Evolutionary conservation across 495 filamentous ascomycete species (phyloP).

Genomic region (Penicillium longicatenatum): DNA sequence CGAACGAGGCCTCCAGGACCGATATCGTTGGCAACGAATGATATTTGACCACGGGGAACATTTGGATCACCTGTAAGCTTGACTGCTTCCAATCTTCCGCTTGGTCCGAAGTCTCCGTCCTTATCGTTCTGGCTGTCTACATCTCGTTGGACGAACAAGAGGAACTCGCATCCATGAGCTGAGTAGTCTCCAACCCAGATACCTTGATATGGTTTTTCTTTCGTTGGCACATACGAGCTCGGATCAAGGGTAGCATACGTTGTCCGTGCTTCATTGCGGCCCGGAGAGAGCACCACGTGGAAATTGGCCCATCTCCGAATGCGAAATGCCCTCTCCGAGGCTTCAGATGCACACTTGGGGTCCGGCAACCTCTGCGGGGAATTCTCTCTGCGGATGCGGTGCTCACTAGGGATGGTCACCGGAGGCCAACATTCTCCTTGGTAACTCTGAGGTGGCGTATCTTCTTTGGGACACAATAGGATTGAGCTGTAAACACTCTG

Average conservation of each 20-base stretch:
- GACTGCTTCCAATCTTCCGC: conserved; percentile 71
- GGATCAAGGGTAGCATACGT: conserved; percentile 78
- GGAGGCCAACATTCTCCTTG: conserved; percentile 70
- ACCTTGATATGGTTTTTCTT: conserved; percentile 78
- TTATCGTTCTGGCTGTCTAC: background rate
- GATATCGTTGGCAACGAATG: conserved; percentile 78
- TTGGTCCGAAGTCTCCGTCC: conserved; percentile 18
- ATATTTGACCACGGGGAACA: conserved; percentile 80
- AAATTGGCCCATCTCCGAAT: conserved; percentile 73
- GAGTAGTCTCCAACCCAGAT: conserved; percentile 93
- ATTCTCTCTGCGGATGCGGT: conserved; percentile 28
- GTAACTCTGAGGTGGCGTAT: conserved; percentile 33
- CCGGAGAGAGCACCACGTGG: conserved; percentile 35
- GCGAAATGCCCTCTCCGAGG: conserved; percentile 67
- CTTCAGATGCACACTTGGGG: conserved; percentile 43
- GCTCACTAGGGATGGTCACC: conserved; percentile 59
- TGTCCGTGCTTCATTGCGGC: conserved; percentile 63
- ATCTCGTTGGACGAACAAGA: conserved; percentile 72
- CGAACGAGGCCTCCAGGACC: conserved; percentile 60
- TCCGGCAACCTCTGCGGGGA: conserved; percentile 41
- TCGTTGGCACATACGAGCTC: conserved; percentile 71
- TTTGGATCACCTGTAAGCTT: conserved; percentile 92
- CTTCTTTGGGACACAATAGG: conserved; percentile 45
- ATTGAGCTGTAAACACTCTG: conserved; percentile 50
- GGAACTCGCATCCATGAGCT: conserved; percentile 85